These are phyloP conservation scores for Chimonanthus salicifolius DNA, from an alignment of 164 flowering plant species.

Conservation along the genomic window DNA sequence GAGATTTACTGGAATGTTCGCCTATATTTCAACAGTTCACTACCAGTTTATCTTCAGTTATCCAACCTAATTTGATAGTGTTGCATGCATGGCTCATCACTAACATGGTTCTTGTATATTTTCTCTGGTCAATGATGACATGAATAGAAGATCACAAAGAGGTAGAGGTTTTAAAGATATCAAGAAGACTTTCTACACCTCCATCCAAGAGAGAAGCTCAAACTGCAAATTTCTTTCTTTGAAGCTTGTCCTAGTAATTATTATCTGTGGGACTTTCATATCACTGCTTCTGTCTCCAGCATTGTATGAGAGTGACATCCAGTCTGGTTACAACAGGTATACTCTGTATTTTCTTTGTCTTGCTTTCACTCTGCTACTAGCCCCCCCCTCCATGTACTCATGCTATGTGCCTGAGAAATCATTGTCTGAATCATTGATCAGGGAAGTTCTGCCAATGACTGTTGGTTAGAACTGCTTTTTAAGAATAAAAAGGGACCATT, in stretches of 20 bases:
- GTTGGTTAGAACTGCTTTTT: too few species aligned
- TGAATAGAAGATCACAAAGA: constrained; percentile 33
- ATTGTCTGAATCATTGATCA: background rate
- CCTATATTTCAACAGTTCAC: background rate
- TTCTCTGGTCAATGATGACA: constrained; percentile 41
- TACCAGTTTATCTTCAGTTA: background rate
- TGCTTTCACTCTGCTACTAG: background rate
- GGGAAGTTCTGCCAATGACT: background rate
- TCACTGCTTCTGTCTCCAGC: constrained; percentile 57
- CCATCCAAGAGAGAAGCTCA: constrained; percentile 39
- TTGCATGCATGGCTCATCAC: background rate
- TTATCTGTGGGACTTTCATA: constrained; percentile 45
- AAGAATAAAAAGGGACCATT: too few species aligned
- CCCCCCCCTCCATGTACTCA: background rate
- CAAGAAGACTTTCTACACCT: constrained; percentile 35
- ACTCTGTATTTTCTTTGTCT: too few species aligned
- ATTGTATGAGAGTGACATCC: constrained; percentile 33
- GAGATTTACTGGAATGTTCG: background rate
- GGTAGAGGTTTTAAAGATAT: constrained; percentile 38
- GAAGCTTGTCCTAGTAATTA: constrained; percentile 47
- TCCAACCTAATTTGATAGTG: background rate
- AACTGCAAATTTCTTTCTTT: constrained; percentile 46
- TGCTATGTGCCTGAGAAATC: background rate
- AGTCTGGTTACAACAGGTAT: constrained; percentile 36
- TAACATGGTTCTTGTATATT: constrained; percentile 4